Conservation (phyloP, 257 asterid genomes). For the Solanum habrochaites region DNA sequence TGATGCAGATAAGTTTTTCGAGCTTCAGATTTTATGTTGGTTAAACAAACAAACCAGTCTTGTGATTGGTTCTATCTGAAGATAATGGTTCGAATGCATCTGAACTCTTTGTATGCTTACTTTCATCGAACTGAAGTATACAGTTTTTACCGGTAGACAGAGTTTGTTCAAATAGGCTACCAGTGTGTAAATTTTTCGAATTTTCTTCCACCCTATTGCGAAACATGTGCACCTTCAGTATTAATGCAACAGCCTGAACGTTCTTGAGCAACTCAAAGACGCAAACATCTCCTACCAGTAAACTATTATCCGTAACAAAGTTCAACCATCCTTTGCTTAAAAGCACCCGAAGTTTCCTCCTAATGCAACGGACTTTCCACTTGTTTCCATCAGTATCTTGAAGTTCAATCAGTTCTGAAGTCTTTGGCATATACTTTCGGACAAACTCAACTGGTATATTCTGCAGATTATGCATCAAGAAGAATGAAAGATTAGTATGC, state of each 20-base stretch:
- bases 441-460: neutral
- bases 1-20: neutral
- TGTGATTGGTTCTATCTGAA: neutral
- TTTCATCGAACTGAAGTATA: neutral
- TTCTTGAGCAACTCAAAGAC: constrained; percentile 1
- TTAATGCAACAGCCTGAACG: neutral
- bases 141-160: neutral
- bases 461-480: constrained; percentile 3
- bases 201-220: neutral
- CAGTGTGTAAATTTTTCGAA: neutral
- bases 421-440: neutral
- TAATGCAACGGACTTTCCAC: neutral
- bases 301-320: neutral
- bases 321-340: neutral
- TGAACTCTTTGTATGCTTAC: neutral
- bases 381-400: neutral
- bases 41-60: neutral
- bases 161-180: neutral
- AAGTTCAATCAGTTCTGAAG: neutral
- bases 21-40: neutral
- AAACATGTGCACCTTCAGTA: neutral
- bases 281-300: constrained; percentile 4
- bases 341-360: neutral
- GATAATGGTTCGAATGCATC: neutral
- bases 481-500: neutral